A percentile compares a stretch with the other conserved stretches of the same genome.
Conservation (phyloP, 345 rosid species). For the Arabis hirsuta region DNA sequence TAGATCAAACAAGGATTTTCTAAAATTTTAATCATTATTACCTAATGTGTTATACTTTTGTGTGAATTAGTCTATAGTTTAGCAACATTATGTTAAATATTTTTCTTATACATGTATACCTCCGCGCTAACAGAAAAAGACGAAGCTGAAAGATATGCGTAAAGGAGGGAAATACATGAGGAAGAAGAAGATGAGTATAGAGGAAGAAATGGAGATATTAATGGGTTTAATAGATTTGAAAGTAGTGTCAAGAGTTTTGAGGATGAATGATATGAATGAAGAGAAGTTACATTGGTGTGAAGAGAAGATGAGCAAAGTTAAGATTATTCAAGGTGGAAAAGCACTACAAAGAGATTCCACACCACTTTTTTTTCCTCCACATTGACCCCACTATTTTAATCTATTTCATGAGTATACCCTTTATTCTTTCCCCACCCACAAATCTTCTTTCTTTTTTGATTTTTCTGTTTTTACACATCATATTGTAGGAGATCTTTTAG, state of each 20-base stretch:
- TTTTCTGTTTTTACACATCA: constrained; percentile 17
- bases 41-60: not conserved
- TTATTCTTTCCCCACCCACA: constrained; percentile 43
- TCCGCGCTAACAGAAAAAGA: constrained; percentile 63
- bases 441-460: not conserved
- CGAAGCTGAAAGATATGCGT: constrained; percentile 78
- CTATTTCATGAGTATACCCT: constrained; percentile 40
- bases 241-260: constrained; percentile 90
- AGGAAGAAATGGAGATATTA: constrained; percentile 83
- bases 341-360: constrained; percentile 83
- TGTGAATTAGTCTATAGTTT: not conserved
- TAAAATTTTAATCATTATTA: not conserved
- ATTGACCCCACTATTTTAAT: constrained; percentile 51
- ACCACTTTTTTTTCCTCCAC: constrained; percentile 94
- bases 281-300: constrained; percentile 93
- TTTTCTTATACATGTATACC: not conserved
- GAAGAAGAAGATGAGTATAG: constrained; percentile 65
- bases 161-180: constrained; percentile 72
- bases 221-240: constrained; percentile 91
- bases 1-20: not conserved
- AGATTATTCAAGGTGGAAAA: constrained; percentile 60
- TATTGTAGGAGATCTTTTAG: constrained; percentile 41
- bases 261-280: constrained; percentile 71
- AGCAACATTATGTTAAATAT: not conserved
- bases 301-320: constrained; percentile 96